Conservation (phyloP, 805 yeast genomes). For the Ogataea philodendri region DNA sequence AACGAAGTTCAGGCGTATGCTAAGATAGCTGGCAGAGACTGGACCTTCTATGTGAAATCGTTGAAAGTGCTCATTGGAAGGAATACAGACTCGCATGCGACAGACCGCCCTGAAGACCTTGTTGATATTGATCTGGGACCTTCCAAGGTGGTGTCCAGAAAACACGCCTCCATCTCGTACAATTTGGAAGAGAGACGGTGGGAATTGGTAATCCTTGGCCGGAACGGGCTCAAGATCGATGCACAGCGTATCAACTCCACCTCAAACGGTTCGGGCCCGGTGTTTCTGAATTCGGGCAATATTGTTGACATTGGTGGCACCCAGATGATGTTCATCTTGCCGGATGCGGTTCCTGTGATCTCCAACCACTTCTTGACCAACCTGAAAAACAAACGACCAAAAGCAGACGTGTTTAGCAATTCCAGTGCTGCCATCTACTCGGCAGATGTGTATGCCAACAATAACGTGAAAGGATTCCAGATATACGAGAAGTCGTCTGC, state of each 20-base stretch:
- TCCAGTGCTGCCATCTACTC: constrained; percentile 15
- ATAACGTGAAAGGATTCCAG: constrained; percentile 47
- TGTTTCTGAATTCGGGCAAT: constrained; percentile 79
- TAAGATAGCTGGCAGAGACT: constrained; percentile 84
- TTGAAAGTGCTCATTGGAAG: constrained; percentile 82
- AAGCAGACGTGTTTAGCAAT: constrained; percentile 18
- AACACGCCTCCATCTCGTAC: constrained; percentile 82
- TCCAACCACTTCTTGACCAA: constrained; percentile 46
- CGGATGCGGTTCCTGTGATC: constrained; percentile 78
- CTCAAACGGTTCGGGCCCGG: constrained; percentile 38
- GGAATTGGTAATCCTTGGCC: constrained; percentile 81
- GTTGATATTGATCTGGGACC: constrained; percentile 94
- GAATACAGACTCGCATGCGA: constrained; percentile 49
- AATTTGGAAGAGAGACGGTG: constrained; percentile 73
- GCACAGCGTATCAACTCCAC: constrained; percentile 48
- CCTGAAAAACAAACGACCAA: constrained; percentile 32
- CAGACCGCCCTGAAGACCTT: constrained; percentile 23
- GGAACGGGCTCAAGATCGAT: constrained; percentile 93
- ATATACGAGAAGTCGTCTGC: constrained; percentile 45
- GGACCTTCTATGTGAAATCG: constrained; percentile 92
- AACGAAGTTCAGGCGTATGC: constrained; percentile 97
- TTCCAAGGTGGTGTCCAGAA: constrained; percentile 92
- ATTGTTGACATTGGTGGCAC: constrained; percentile 94
- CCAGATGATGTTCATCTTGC: constrained; percentile 97
- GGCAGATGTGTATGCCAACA: constrained; percentile 20